Conservation (phyloP, 768 basidiomycete genomes). For the Leccinum boreale region DNA sequence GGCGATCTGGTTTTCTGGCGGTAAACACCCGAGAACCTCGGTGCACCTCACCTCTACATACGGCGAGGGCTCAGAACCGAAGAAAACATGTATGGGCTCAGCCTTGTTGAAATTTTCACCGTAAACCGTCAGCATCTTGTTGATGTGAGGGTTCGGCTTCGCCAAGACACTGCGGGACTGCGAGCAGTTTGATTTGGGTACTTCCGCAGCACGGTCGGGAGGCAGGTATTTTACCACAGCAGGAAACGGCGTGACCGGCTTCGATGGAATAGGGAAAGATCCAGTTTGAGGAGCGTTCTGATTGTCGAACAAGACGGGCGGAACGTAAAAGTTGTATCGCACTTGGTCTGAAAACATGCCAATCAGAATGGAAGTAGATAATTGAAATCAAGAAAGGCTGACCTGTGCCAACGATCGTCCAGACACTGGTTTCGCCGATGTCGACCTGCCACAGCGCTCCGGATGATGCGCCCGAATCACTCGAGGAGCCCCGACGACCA, state of each 20-base stretch:
- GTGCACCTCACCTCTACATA: conserved; percentile 85
- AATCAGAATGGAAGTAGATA: conserved; percentile 12
- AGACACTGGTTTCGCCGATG: conserved; percentile 90
- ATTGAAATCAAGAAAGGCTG: conserved; percentile 12
- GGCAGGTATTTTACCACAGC: conserved; percentile 88
- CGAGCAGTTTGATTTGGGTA: conserved; percentile 68
- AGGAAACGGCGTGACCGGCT: conserved; percentile 84
- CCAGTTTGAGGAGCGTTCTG: conserved; percentile 68
- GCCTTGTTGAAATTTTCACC: conserved; percentile 87
- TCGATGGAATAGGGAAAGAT: conserved; percentile 76
- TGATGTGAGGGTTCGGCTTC: conserved; percentile 74
- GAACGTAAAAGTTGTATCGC: conserved; percentile 91
- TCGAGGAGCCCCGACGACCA: conserved; percentile 60
- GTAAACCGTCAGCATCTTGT: conserved; percentile 81
- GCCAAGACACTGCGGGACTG: conserved; percentile 64
- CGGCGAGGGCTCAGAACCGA: conserved; percentile 83
- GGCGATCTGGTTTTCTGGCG: conserved; percentile 61
- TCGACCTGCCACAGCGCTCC: conserved; percentile 87
- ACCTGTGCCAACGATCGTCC: conserved; percentile 94
- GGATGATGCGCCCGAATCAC: conserved; percentile 68
- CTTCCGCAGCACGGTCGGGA: conserved; percentile 82
- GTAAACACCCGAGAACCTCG: conserved; percentile 79
- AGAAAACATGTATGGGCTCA: conserved; percentile 80
- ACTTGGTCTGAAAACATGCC: conserved; percentile 63
- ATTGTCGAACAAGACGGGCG: conserved; percentile 78